These are phyloP conservation scores for Yamadazyma atlantica DNA, from an alignment of 1,139 yeast genomes.

Conservation along the genomic window DNA sequence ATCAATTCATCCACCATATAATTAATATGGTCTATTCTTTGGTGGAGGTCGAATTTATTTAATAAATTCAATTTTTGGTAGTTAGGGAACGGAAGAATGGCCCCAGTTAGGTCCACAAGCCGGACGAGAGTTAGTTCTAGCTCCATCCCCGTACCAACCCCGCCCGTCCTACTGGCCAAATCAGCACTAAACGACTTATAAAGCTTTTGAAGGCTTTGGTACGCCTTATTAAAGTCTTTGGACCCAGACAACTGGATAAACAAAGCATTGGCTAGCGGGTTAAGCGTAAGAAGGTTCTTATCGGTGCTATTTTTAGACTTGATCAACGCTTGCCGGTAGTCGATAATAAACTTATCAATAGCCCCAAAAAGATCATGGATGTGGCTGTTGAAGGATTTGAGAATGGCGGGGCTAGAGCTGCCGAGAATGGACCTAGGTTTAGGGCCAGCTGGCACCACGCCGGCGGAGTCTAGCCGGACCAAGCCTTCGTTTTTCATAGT, in stretches of 20 bases:
- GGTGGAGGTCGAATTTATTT: conserved; percentile 27
- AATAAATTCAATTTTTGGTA: conserved; percentile 47
- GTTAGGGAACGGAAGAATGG: conserved; percentile 59
- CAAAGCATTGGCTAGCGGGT: conserved; percentile 64
- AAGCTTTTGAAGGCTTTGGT: conserved; percentile 35
- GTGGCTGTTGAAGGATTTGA: conserved; percentile 24
- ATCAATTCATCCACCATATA: conserved; percentile 34
- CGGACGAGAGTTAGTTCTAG: conserved; percentile 33
- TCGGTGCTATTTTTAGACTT: conserved; percentile 13
- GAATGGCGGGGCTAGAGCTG: conserved; percentile 12
- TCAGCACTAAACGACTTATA: conserved; percentile 18
- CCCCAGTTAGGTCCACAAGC: conserved; percentile 54
- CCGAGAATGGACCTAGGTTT: background rate
- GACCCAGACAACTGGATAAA: conserved; percentile 52
- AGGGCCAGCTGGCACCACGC: conserved; percentile 11
- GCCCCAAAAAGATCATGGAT: conserved; percentile 33
- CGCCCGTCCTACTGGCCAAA: too few relatives aligned
- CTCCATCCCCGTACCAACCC: too few relatives aligned
- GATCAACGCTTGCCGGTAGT: conserved; percentile 33
- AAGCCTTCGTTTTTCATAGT: conserved; percentile 29
- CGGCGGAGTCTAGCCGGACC: conserved; percentile 25
- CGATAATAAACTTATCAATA: conserved; percentile 43
- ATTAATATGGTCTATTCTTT: conserved; percentile 34
- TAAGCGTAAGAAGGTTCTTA: conserved; percentile 46
- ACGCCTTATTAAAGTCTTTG: conserved; percentile 45